A percentile compares a stretch with the other conserved stretches of the same genome.
phyloP scores from a whole-genome alignment of 805 yeast species.

The Kluyveromyces wickerhamii region DNA sequence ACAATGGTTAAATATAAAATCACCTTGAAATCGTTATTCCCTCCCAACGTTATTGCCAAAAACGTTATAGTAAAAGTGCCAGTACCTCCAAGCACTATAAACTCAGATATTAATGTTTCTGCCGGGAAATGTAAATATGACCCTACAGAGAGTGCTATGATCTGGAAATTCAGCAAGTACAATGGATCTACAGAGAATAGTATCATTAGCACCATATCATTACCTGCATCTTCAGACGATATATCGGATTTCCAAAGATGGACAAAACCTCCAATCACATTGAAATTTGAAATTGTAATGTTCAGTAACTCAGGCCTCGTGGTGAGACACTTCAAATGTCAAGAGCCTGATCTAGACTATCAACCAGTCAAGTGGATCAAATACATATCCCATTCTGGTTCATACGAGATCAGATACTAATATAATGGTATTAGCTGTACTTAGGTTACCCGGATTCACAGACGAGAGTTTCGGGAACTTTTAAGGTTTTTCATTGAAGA shows the following conservation, averaged over 20 bases:
- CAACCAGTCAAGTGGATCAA: slow-evolving; percentile 82
- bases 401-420: slow-evolving; percentile 69
- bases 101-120: slow-evolving; percentile 38
- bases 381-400: slow-evolving; percentile 67
- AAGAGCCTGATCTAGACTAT: slow-evolving; percentile 47
- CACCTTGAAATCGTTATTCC: slow-evolving; percentile 54
- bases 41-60: slow-evolving; percentile 50
- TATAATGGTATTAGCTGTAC: not conserved
- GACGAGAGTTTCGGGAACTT: no score
- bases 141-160: slow-evolving; percentile 54
- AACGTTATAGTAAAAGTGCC: slow-evolving; percentile 61
- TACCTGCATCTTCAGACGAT: slow-evolving; percentile 25
- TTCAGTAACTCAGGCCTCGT: slow-evolving; percentile 69
- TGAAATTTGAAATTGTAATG: slow-evolving; percentile 64
- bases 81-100: slow-evolving; percentile 54
- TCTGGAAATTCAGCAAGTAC: slow-evolving; percentile 66
- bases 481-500: no score
- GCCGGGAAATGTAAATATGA: slow-evolving; percentile 63
- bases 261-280: slow-evolving; percentile 69
- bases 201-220: slow-evolving; percentile 45
- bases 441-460: no score
- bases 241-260: slow-evolving; percentile 33
- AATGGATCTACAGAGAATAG: slow-evolving; percentile 58
- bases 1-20: slow-evolving; percentile 47
- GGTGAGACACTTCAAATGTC: slow-evolving; percentile 63